Conservation (phyloP, 192 early-diverging fungal species). For the Thamnidium elegans region DNA sequence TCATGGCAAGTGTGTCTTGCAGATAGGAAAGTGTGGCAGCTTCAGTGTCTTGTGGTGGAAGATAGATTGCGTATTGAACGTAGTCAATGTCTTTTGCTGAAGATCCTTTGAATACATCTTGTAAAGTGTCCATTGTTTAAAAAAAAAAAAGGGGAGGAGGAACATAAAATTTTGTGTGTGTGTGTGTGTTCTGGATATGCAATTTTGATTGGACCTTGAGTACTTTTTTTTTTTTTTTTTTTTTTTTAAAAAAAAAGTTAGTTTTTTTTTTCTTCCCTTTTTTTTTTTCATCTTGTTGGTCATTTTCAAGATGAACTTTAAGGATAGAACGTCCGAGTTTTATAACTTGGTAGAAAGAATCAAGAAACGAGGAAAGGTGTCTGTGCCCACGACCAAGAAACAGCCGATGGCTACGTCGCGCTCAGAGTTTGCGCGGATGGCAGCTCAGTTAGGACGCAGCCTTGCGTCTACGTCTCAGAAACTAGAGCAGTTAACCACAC, state of each 20-base stretch:
- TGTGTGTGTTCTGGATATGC: too few relatives aligned
- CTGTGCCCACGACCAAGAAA: slow-evolving; percentile 21
- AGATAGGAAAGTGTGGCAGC: neutral
- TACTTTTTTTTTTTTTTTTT: too few relatives aligned
- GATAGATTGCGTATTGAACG: slow-evolving; percentile 46
- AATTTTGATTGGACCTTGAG: too few relatives aligned
- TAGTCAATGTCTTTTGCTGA: slow-evolving; percentile 33
- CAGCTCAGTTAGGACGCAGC: slow-evolving; percentile 79
- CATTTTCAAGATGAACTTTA: slow-evolving; percentile 38
- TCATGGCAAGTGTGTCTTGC: slow-evolving; percentile 8
- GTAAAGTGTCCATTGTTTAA: slow-evolving; percentile 19
- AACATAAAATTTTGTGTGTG: too few relatives aligned
- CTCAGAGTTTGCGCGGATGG: slow-evolving; percentile 79
- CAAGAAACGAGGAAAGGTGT: slow-evolving; percentile 39
- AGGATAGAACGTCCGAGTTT: slow-evolving; percentile 87
- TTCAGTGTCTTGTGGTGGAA: slow-evolving; percentile 19
- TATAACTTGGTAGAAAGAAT: slow-evolving; percentile 75
- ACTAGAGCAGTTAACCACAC: slow-evolving; percentile 79
- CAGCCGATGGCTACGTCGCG: slow-evolving; percentile 20
- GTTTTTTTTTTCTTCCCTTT: neutral
- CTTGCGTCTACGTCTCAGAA: slow-evolving; percentile 82
- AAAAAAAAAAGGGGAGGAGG: neutral
- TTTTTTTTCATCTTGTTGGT: too few relatives aligned
- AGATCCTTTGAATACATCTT: slow-evolving; percentile 23
- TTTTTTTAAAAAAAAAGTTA: neutral